Conservation (phyloP, 345 rosid genomes). For the Combretum micranthum region DNA sequence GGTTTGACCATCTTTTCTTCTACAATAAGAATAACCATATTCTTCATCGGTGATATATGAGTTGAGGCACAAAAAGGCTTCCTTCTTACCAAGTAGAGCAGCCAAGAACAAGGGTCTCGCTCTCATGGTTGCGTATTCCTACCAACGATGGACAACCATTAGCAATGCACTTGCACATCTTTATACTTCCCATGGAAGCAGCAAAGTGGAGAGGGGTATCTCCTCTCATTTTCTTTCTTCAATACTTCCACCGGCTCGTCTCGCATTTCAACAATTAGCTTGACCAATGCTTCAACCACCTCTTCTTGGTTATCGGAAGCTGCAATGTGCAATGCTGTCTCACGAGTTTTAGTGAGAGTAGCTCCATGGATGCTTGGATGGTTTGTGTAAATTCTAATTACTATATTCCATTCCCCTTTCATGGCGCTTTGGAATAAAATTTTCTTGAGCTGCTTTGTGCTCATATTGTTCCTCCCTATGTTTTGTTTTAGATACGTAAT, state of each 20-base stretch:
- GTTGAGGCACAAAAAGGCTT: slow-evolving; percentile 30
- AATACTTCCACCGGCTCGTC: not conserved
- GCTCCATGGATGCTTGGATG: not conserved
- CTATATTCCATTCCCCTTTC: slow-evolving; percentile 31
- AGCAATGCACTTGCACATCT: slow-evolving; percentile 27
- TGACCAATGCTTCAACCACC: slow-evolving; percentile 10
- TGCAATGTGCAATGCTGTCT: slow-evolving; percentile 41
- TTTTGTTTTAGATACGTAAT: no score
- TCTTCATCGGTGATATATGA: not conserved
- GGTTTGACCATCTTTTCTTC: slow-evolving; percentile 24
- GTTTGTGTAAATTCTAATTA: slow-evolving; percentile 5
- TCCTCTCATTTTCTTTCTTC: slow-evolving; percentile 5
- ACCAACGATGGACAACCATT: not conserved
- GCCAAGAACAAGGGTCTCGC: slow-evolving; percentile 39
- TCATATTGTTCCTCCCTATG: not conserved
- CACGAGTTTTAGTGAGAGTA: slow-evolving; percentile 24
- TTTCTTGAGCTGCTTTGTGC: not conserved
- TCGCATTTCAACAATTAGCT: not conserved
- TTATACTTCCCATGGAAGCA: slow-evolving; percentile 27
- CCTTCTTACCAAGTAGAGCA: slow-evolving; percentile 26
- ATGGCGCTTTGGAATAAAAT: slow-evolving; percentile 20
- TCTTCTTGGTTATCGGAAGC: slow-evolving; percentile 24
- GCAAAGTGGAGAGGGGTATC: slow-evolving; percentile 40
- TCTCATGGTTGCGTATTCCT: slow-evolving; percentile 13
- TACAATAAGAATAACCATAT: slow-evolving; percentile 11